phyloP scores from a whole-genome alignment of 2,329 filamentous ascomycete genomes.

The Botrytis tulipae region DNA sequence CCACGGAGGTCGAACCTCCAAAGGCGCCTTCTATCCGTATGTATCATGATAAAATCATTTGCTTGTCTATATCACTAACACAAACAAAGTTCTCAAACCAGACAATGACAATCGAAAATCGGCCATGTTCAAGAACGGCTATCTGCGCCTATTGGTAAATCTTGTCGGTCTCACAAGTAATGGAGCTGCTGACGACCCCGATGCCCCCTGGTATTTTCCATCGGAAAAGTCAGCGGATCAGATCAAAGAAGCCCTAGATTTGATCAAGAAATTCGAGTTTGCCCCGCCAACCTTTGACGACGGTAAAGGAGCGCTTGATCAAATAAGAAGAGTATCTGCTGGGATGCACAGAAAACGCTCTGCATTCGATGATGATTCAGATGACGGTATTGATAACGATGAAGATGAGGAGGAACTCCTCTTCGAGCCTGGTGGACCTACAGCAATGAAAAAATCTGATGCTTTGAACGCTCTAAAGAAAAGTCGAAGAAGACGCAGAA shows the following conservation, averaged over 20 bases:
- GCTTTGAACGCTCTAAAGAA: conserved; percentile 57
- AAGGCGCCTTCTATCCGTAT: conserved; percentile 54
- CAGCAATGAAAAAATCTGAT: conserved; percentile 52
- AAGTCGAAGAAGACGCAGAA: conserved; percentile 48
- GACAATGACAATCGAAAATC: conserved; percentile 64
- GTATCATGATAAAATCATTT: conserved; percentile 32
- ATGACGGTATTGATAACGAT: conserved; percentile 55
- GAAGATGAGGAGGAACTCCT: conserved; percentile 53
- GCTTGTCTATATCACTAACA: conserved; percentile 26
- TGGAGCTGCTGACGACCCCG: conserved; percentile 61
- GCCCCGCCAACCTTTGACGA: conserved; percentile 76
- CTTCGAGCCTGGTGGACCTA: conserved; percentile 69
- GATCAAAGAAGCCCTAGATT: conserved; percentile 66
- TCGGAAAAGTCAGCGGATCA: conserved; percentile 60
- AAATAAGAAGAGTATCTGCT: conserved; percentile 69
- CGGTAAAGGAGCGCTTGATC: conserved; percentile 64
- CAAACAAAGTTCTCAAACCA: conserved; percentile 40
- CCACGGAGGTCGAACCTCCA: conserved; percentile 38
- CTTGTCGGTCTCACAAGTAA: conserved; percentile 67
- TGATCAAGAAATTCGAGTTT: conserved; percentile 76
- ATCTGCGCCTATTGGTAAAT: conserved; percentile 80
- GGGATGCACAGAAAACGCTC: conserved; percentile 51
- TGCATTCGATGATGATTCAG: conserved; percentile 70
- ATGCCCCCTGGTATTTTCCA: conserved; percentile 78
- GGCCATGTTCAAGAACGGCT: conserved; percentile 85